Conservation (phyloP, 441 rosid species). For the Arabidopsis hybrid region DNA sequence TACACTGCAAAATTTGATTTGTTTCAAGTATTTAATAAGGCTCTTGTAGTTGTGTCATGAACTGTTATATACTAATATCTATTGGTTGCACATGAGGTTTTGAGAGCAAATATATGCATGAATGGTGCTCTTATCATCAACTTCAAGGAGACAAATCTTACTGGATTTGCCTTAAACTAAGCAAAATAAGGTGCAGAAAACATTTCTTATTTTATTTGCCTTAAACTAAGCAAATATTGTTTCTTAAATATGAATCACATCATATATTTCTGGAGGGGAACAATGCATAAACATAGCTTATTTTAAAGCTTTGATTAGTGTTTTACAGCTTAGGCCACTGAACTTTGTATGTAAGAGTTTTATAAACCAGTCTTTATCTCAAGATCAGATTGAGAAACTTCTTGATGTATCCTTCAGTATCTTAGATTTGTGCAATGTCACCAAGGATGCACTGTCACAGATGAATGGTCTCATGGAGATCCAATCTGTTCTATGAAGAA, state of each 20-base stretch:
- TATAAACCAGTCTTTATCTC: too few relatives aligned
- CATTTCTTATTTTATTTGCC: neutral
- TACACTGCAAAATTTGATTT: slow-evolving; percentile 27
- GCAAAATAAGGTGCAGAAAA: slow-evolving; percentile 15
- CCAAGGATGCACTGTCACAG: too few relatives aligned
- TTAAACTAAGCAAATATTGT: too few relatives aligned
- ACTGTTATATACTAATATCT: slow-evolving; percentile 21
- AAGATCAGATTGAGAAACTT: too few relatives aligned
- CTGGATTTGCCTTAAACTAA: slow-evolving; percentile 18
- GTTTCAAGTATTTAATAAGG: neutral
- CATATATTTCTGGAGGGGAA: neutral
- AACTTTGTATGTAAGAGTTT: neutral
- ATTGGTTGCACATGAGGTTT: slow-evolving; percentile 15
- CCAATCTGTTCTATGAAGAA: too few relatives aligned
- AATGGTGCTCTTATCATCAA: slow-evolving; percentile 29
- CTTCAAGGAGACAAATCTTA: slow-evolving; percentile 27
- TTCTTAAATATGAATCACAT: neutral
- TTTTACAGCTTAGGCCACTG: neutral
- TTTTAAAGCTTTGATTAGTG: neutral
- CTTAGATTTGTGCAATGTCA: too few relatives aligned
- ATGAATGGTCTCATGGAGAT: too few relatives aligned
- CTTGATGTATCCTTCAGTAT: too few relatives aligned
- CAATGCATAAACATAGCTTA: neutral
- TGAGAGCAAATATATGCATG: slow-evolving; percentile 29
- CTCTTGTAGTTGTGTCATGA: slow-evolving; percentile 18